Evolutionary conservation across 75 land plant genomes (phyloP).

Genomic region (Pinus taeda): DNA sequence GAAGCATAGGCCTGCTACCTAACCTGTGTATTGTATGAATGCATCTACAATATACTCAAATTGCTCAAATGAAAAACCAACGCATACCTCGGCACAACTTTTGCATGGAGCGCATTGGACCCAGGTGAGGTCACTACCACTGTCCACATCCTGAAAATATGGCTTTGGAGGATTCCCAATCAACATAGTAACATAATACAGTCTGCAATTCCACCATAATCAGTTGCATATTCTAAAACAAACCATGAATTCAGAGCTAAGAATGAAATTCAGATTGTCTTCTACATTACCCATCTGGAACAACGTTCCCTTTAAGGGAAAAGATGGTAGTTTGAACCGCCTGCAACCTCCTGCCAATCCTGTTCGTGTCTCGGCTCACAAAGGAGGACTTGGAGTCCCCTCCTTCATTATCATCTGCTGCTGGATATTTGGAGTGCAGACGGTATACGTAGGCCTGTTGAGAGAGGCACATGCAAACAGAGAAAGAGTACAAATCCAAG

Average conservation of each 20-base stretch:
- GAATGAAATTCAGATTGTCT: background rate
- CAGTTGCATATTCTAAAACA: background rate
- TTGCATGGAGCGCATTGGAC: constrained; percentile 90
- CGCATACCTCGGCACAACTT: constrained; percentile 35
- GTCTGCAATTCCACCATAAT: constrained; percentile 22
- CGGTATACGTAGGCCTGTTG: background rate
- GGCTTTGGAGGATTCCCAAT: constrained; percentile 71
- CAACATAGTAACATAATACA: constrained; percentile 49
- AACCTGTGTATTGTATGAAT: background rate
- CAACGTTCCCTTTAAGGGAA: background rate
- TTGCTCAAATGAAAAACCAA: background rate
- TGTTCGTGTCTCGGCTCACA: background rate
- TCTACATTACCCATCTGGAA: background rate
- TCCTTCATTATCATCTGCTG: background rate
- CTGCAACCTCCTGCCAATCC: constrained; percentile 8
- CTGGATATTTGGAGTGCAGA: background rate
- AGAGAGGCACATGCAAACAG: too few relatives aligned
- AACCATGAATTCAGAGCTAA: background rate
- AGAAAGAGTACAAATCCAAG: too few relatives aligned
- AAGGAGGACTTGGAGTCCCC: background rate
- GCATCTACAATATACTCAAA: background rate
- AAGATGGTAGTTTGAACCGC: background rate
- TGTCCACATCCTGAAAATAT: constrained; percentile 82
- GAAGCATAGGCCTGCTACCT: background rate
- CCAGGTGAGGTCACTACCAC: constrained; percentile 95